Conservation (phyloP, 1,284 basidiomycete species). For the Ganoderma resinaceum region DNA sequence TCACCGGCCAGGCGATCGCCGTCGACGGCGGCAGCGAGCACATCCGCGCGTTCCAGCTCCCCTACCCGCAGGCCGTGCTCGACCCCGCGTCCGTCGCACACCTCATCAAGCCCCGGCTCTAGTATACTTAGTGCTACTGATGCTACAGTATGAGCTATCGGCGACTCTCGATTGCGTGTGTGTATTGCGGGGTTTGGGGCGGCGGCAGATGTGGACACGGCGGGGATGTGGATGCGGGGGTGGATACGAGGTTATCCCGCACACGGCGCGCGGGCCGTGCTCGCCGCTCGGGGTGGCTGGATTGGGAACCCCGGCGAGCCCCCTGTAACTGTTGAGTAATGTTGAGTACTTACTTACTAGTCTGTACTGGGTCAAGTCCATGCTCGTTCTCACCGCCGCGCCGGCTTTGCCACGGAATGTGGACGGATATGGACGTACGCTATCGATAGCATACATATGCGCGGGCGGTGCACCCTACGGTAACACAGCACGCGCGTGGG, state of each 20-base stretch:
- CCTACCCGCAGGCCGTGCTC: conserved; percentile 73
- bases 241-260: conserved; percentile 20
- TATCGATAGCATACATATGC: conserved; percentile 11
- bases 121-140: too few species aligned
- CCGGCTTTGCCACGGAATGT: conserved; percentile 18
- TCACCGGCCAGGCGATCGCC: conserved; percentile 77
- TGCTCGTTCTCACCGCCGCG: conserved; percentile 6
- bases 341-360: too few species aligned
- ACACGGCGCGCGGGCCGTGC: neutral
- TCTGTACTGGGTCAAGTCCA: too few species aligned
- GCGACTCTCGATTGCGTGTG: too few species aligned
- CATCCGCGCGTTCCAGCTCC: conserved; percentile 54
- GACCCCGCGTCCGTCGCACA: conserved; percentile 55
- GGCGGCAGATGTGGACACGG: neutral
- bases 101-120: conserved; percentile 51
- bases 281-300: neutral
- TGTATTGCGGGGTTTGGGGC: neutral
- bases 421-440: conserved; percentile 22
- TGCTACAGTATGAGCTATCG: too few species aligned
- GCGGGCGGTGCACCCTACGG: too few species aligned
- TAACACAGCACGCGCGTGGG: too few species aligned
- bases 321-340: too few species aligned
- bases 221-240: neutral
- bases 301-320: neutral
- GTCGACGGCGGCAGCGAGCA: conserved; percentile 76